Evolutionary conservation across 768 basidiomycete species (phyloP).

Genomic region (Pholiota conissans): DNA sequence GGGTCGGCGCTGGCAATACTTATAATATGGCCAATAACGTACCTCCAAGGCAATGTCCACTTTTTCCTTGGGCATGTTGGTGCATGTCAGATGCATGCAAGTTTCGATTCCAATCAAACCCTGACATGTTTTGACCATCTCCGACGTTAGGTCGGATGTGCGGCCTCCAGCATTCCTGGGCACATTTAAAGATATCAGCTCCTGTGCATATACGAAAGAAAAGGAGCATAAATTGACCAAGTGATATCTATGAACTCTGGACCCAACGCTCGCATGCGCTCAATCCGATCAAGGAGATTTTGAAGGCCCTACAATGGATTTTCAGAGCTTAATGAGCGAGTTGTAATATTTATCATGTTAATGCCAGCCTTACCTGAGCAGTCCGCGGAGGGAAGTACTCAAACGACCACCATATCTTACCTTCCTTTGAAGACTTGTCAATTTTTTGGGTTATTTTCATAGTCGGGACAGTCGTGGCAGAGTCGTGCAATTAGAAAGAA

Average conservation of each 20-base stretch:
- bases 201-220: background rate
- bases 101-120: conserved; percentile 92
- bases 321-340: background rate
- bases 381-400: conserved; percentile 98
- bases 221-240: conserved; percentile 49
- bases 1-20: background rate
- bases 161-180: conserved; percentile 94
- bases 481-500: conserved; percentile 18
- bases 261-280: conserved; percentile 92
- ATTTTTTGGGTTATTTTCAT: conserved; percentile 99
- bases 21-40: conserved; percentile 26
- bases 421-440: conserved; percentile 78
- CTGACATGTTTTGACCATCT: conserved; percentile 94
- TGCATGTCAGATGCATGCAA: conserved; percentile 98
- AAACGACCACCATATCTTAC: conserved; percentile 96
- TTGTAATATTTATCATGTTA: background rate
- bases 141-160: conserved; percentile 90
- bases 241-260: conserved; percentile 99
- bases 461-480: conserved; percentile 21
- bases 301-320: conserved; percentile 66
- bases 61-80: conserved; percentile 97
- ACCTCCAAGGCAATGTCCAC: conserved; percentile 90
- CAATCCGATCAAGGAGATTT: conserved; percentile 97
- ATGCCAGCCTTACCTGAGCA: conserved; percentile 68
- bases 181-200: background rate